Percentiles rank a stretch among this genome's conserved stretches.
Conservation (phyloP, 768 basidiomycete genomes). For the Kwoniella sp. region DNA sequence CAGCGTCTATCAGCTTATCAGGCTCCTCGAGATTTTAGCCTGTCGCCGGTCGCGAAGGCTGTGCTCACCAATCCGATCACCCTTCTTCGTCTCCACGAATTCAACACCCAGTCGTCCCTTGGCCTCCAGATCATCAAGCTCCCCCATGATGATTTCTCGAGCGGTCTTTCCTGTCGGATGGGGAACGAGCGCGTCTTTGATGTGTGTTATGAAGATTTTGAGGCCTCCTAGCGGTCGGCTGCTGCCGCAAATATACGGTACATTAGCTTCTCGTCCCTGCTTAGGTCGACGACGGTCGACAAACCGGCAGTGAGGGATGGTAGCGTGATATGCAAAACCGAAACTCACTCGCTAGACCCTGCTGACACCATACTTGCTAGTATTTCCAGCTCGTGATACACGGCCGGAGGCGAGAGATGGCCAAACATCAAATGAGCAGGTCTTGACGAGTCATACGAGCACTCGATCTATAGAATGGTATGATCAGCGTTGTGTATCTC, state of each 20-base stretch:
- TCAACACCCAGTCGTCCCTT: slow-evolving; percentile 69
- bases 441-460: slow-evolving; percentile 79
- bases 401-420: slow-evolving; percentile 79
- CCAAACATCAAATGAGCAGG: slow-evolving; percentile 73
- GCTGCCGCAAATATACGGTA: background rate
- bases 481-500: background rate
- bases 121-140: slow-evolving; percentile 69
- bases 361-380: slow-evolving; percentile 56
- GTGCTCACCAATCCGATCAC: slow-evolving; percentile 75
- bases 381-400: slow-evolving; percentile 71
- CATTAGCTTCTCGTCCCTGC: background rate
- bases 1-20: too few relatives aligned
- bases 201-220: slow-evolving; percentile 76
- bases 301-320: background rate
- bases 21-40: too few relatives aligned
- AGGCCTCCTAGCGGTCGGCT: slow-evolving; percentile 50
- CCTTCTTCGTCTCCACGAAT: slow-evolving; percentile 73
- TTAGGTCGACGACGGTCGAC: background rate
- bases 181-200: slow-evolving; percentile 72
- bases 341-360: slow-evolving; percentile 12
- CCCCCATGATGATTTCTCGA: slow-evolving; percentile 69
- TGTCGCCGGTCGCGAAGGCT: background rate
- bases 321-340: background rate
- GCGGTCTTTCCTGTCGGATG: slow-evolving; percentile 60
- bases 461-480: slow-evolving; percentile 62